Evolutionary conservation across 768 basidiomycete species (phyloP).

Genomic region (Boletus rubroflammeus): DNA sequence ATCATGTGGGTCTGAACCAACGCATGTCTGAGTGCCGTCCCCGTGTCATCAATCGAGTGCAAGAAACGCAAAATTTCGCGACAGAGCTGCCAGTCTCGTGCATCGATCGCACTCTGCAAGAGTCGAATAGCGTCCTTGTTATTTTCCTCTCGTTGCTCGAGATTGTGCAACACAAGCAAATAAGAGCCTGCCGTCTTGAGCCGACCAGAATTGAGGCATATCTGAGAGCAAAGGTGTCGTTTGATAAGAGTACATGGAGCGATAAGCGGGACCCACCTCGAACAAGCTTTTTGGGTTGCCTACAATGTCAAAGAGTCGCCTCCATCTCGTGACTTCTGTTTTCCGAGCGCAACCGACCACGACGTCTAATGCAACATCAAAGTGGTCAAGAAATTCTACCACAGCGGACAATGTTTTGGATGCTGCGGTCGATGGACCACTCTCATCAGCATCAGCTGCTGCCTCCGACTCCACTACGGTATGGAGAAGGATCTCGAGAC

Average conservation of each 20-base stretch:
- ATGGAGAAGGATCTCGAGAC: slow-evolving; percentile 91
- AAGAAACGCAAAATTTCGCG: slow-evolving; percentile 90
- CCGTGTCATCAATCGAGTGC: slow-evolving; percentile 87
- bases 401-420: slow-evolving; percentile 54
- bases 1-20: slow-evolving; percentile 48
- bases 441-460: slow-evolving; percentile 31
- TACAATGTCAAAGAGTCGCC: slow-evolving; percentile 80
- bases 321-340: slow-evolving; percentile 91
- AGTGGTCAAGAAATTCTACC: slow-evolving; percentile 92
- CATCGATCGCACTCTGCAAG: slow-evolving; percentile 68
- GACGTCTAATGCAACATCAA: slow-evolving; percentile 86
- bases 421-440: slow-evolving; percentile 15
- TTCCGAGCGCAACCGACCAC: slow-evolving; percentile 96
- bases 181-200: slow-evolving; percentile 91
- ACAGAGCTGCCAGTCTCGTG: slow-evolving; percentile 86
- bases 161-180: slow-evolving; percentile 87
- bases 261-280: slow-evolving; percentile 53
- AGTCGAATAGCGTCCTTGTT: slow-evolving; percentile 79
- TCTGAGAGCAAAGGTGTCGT: slow-evolving; percentile 41
- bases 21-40: slow-evolving; percentile 61
- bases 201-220: slow-evolving; percentile 65
- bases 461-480: slow-evolving; percentile 87
- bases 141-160: slow-evolving; percentile 81
- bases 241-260: neutral
- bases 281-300: slow-evolving; percentile 89